Percentiles rank a stretch among this genome's conserved stretches.
phyloP scores from a whole-genome alignment of 2,329 filamentous ascomycete species.

The Xylariales sp. region DNA sequence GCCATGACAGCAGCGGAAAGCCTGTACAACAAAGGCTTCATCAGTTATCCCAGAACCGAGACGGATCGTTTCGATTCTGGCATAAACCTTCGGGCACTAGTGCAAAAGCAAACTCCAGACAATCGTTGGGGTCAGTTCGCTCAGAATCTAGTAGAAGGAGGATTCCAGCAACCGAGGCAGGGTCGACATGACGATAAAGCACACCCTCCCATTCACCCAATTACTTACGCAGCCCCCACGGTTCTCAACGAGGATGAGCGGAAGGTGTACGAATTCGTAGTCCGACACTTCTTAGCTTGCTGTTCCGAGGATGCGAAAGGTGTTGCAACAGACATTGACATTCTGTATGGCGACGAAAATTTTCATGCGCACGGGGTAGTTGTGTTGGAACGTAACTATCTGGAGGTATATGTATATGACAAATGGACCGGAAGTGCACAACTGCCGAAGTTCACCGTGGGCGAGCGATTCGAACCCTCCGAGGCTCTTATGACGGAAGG shows the following conservation, averaged over 20 bases:
- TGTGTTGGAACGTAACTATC: conserved; percentile 84
- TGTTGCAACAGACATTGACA: conserved; percentile 76
- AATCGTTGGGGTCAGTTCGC: conserved; percentile 77
- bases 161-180: conserved; percentile 74
- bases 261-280: conserved; percentile 87
- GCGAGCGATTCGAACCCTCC: conserved; percentile 79
- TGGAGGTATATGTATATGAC: conserved; percentile 94
- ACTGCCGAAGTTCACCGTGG: conserved; percentile 72
- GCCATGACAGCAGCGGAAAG: conserved; percentile 85
- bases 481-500: conserved; percentile 88
- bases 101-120: conserved; percentile 80
- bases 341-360: conserved; percentile 75
- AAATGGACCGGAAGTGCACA: conserved; percentile 88
- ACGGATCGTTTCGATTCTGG: conserved; percentile 91
- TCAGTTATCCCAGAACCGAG: conserved; percentile 96
- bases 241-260: conserved; percentile 66
- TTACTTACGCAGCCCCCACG: conserved; percentile 70
- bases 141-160: conserved; percentile 66
- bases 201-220: conserved; percentile 93
- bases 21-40: conserved; percentile 91
- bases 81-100: conserved; percentile 75
- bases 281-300: conserved; percentile 87
- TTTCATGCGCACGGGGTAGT: conserved; percentile 81
- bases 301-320: conserved; percentile 93
- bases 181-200: conserved; percentile 93